Conservation (phyloP, 345 rosid genomes). For the Schrenkiella parvula region DNA sequence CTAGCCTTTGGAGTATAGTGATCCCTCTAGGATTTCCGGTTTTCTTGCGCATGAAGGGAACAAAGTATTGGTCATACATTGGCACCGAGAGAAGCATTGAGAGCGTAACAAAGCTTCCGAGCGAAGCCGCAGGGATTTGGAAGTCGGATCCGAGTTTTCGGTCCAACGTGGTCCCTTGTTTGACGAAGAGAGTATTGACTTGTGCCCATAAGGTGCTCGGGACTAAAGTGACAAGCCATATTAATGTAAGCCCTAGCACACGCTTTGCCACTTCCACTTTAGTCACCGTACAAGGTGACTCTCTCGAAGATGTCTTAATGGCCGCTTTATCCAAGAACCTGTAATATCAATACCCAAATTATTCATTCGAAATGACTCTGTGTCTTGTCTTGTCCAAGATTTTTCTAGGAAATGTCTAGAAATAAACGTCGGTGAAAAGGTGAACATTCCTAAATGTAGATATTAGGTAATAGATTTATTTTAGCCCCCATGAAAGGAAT, state of each 20-base stretch:
- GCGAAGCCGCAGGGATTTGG: conserved; percentile 79
- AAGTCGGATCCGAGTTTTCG: conserved; percentile 51
- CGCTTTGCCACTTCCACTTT: conserved; percentile 85
- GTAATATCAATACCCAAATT: background rate
- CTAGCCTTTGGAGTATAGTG: conserved; percentile 73
- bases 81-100: conserved; percentile 87
- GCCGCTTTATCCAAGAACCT: conserved; percentile 96
- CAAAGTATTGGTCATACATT: conserved; percentile 71
- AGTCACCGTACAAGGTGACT: conserved; percentile 63
- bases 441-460: background rate
- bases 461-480: background rate
- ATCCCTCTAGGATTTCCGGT: conserved; percentile 84
- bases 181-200: conserved; percentile 84
- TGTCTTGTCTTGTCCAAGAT: conserved; percentile 10
- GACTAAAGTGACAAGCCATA: conserved; percentile 75
- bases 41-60: conserved; percentile 65
- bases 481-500: background rate
- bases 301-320: conserved; percentile 38
- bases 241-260: conserved; percentile 57
- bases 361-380: background rate
- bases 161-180: conserved; percentile 86
- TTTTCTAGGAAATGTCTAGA: background rate
- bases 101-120: conserved; percentile 75
- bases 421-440: background rate
- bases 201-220: conserved; percentile 92